These are phyloP conservation scores for Tricholoma saponaceum DNA, from an alignment of 768 basidiomycete genomes.

Conservation along the genomic window DNA sequence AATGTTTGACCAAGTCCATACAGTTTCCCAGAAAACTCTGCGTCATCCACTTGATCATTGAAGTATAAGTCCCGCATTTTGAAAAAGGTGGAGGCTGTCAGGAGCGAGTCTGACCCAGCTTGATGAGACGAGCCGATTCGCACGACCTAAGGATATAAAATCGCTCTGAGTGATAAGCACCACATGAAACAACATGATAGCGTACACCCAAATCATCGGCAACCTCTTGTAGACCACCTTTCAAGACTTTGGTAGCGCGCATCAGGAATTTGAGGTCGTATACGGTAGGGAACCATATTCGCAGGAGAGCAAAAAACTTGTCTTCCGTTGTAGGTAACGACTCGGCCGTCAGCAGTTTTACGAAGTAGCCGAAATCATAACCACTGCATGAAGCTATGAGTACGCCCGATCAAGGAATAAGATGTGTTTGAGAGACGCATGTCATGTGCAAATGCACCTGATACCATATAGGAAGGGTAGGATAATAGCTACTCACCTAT, in stretches of 20 bases:
- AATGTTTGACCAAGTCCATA: conserved; percentile 84
- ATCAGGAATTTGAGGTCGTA: conserved; percentile 99
- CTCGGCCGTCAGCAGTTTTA: conserved; percentile 85
- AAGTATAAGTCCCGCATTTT: conserved; percentile 93
- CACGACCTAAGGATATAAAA: conserved; percentile 54
- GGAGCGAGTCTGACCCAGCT: conserved; percentile 94
- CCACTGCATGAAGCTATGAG: conserved; percentile 51
- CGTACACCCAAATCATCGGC: conserved; percentile 92
- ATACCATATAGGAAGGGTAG: neutral
- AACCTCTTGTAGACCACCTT: conserved; percentile 90
- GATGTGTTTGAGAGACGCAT: neutral
- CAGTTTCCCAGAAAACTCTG: conserved; percentile 76
- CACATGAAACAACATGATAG: conserved; percentile 11
- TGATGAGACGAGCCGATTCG: conserved; percentile 91
- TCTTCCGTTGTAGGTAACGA: conserved; percentile 88
- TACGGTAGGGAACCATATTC: conserved; percentile 91
- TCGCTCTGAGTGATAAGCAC: neutral
- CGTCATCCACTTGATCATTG: conserved; percentile 81
- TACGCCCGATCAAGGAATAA: neutral
- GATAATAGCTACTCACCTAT: conserved; percentile 63
- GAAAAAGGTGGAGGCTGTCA: conserved; percentile 94
- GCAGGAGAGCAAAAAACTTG: conserved; percentile 82
- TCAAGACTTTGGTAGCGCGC: conserved; percentile 79
- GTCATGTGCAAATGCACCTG: neutral
- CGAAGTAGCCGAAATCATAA: conserved; percentile 98